Evolutionary conservation across 2,329 filamentous ascomycete species (phyloP), one percentile per base, ranked within the genome.

Genomic region (Botrytis paeoniae): DNA sequence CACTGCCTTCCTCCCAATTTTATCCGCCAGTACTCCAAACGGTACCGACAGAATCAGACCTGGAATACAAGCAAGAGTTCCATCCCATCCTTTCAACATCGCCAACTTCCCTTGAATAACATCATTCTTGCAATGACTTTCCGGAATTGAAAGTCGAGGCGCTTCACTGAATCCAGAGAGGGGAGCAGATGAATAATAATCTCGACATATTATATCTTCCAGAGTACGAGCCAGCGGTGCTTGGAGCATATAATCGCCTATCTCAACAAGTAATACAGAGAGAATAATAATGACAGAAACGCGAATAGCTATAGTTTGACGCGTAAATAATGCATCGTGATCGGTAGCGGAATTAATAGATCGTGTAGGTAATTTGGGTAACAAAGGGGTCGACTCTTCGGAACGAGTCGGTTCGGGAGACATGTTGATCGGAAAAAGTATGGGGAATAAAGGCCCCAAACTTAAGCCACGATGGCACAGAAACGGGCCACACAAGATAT

Each of bases 141-240:
- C 85, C 2, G 80, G 80, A 69, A 77, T 80, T 74, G 4, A 69
- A 54, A 43, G n/a, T n/a, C 18, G 37, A 8, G 37, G 54, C 10
- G 25, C 25, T 8, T 66, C 22, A n/a, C 18, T 43, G 10, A 45
- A 74, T 70, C 63, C n/a, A 20, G 75, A 76, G 45, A 75, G 76
- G 0, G 83, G 78, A 62, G 83, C 79, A 3, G 83, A 80, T 8
- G 85, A 83, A 75, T 85, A 86, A 74, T 85, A 82, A 22, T 39
- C 25, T 37, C 85, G 84, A 78, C 88, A 89, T 62, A 88, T 84
- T 63, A 88, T 83, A 69, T 84, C 82, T 78, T 90, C 88, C 75
- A 86, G 83, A 69, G 89, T 83, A 70, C 85, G 84, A 68, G 84
- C 85, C 62, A 81, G 78, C 0, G 87, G 85, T 5, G 86, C 82